Base-by-base conservation (phyloP, 768 basidiomycete genomes). In the Collybia sp. region DNA sequence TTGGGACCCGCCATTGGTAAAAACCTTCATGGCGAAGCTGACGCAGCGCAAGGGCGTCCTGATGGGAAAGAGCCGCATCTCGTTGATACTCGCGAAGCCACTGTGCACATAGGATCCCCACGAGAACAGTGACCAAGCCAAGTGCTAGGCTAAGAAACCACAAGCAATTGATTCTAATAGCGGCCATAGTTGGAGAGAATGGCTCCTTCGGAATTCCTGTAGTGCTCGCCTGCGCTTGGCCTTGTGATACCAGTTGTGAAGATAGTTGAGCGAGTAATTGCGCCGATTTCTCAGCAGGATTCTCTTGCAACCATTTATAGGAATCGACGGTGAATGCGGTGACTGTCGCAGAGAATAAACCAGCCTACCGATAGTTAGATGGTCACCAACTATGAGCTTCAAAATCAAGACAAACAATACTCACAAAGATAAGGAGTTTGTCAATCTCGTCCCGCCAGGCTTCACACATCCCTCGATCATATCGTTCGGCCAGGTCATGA, bases 11-110 rank as follows among this genome's bases (percentile, higher is more conserved):
- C 66, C 66, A 68, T 6, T 38, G 43, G 8, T 54, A 16, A 17
- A 66, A 47, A 5, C 60, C 64, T 20, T 63, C 57, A 38, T 59
- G 58, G 5, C 63, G 63, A 45, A 64, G 48, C 30, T 63, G 59
- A 6, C 63, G 56, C 3, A 60, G 43, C 12, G 52, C 49, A 12
- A 62, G 32, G 6, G 57, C 56, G 25, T 55, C 53, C 42, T 54
- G 52, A 30, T 47, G 54, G 12, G 53, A 51, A 13, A 42, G 45
- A 16, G 50, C 47, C 33, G 56, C 48, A 41, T 53, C 50, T 18
- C 53, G 48, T 17, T 49, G 51, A 32, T 55, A 62, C 42, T 61
- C 59, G 2, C 58, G 56, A 12, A 58, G 45, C 63, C 61, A 61
- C 30, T 62, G 61, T 44, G 53, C 49, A 45, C 54, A 57, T n/a